Base-by-base conservation (phyloP, 2,329 filamentous ascomycete species). In the Biscogniauxia mediterranea region DNA sequence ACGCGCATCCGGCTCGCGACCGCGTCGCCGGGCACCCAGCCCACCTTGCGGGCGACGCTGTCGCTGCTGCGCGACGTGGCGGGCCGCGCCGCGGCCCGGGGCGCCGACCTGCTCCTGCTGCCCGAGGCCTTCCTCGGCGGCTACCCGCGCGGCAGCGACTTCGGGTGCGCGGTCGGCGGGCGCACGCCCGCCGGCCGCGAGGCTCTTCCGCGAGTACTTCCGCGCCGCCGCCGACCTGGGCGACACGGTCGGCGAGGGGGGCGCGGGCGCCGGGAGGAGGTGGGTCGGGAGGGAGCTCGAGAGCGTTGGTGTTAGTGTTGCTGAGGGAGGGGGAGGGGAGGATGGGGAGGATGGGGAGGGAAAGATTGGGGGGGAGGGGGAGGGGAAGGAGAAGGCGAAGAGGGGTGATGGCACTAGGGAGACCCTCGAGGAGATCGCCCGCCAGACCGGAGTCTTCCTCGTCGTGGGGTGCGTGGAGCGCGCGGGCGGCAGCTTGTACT, bases 51-150 rank as follows among this genome's bases (percentile, higher is more conserved):
- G 23, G 78, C 83, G 38, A 96, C 92, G 0, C 83, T 97, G 59
- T 70, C 76, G 6, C 84, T 88, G 42, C 84, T 97, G 56, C 82
- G 87, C 69, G 68, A 74, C 11, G 86, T 90, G 15, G 88, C 90
- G 38, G 78, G 77, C 23, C 77, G 81, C 42, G 93, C 93, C n/a
- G 84, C 88, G 3, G 68, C 74, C 1, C 71, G 78, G 59, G 68
- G 71, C 2, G 77, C 85, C 49, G 81, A 95, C 73, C 82, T 97
- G 55, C 82, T 97, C 26, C 86, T 97, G 57, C 93, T 97, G 63
- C 94, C 94, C 0, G 93, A 98, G 79, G 93, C 93, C 21, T 97
- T 92, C 73, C 83, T 97, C 1, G 94, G 94, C 54, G 94, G 93
- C 1, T 97, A 97, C 73, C 94, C 94, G 19, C 89, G 93, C 11